Conservation (phyloP, 768 basidiomycete genomes). For the Basidioascus undulatus region DNA sequence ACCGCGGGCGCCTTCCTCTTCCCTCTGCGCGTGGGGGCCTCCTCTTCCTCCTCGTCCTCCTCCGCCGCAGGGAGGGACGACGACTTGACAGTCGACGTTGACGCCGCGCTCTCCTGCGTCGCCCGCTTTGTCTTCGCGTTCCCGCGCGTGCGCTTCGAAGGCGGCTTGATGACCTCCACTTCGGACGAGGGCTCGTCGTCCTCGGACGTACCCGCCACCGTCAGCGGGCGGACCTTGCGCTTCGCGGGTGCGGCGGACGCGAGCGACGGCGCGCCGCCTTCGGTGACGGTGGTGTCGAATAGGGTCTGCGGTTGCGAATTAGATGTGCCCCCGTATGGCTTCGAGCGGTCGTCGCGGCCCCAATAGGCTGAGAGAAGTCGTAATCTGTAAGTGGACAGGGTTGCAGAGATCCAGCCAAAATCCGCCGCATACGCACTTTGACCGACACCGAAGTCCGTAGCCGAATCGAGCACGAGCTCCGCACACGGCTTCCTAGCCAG, state of each 20-base stretch:
- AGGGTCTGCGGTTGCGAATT: no score
- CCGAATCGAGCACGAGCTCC: constrained; percentile 31
- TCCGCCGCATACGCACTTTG: constrained; percentile 1
- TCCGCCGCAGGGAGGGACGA: constrained; percentile 13
- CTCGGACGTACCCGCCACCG: no score
- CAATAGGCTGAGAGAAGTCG: no score
- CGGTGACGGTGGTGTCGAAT: no score
- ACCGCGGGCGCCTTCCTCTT: constrained; percentile 20
- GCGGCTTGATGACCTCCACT: no score
- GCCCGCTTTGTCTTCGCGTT: constrained; percentile 8
- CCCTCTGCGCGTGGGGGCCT: constrained; percentile 9
- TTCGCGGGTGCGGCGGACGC: no score
- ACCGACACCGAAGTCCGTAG: constrained; percentile 18
- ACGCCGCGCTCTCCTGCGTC: constrained; percentile 14
- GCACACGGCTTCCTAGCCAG: constrained; percentile 29
- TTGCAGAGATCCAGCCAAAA: neutral
- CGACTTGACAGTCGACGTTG: constrained; percentile 15
- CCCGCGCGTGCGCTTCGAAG: constrained; percentile 14
- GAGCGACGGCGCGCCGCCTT: no score
- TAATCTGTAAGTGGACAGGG: constrained; percentile 8
- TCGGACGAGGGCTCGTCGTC: no score
- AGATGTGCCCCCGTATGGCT: no score
- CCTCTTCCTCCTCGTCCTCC: constrained; percentile 8
- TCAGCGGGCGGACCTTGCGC: no score
- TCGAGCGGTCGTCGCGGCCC: no score